Conservation (phyloP, 345 rosid species). For the Noccaea bulbosa region DNA sequence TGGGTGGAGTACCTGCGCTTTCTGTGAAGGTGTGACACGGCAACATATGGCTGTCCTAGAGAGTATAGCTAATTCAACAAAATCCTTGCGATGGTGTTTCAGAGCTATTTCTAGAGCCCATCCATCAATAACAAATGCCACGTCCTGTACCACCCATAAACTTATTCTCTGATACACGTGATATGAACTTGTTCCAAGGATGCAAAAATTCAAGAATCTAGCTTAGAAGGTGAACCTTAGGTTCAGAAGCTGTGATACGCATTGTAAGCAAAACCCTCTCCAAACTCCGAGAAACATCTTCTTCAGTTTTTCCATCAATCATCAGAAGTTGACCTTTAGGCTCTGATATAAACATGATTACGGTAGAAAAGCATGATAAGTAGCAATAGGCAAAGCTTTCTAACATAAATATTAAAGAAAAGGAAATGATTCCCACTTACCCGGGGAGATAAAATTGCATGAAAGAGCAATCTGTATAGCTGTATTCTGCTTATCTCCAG, state of each 20-base stretch:
- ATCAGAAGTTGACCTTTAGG: constrained; percentile 96
- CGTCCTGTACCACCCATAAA: constrained; percentile 56
- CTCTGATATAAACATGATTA: constrained; percentile 51
- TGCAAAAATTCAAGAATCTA: constrained; percentile 19
- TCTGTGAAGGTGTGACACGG: constrained; percentile 97
- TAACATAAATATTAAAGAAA: constrained; percentile 10
- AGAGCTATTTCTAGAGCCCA: constrained; percentile 98
- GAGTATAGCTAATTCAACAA: constrained; percentile 90
- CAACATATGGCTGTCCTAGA: constrained; percentile 99
- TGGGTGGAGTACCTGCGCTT: constrained; percentile 75
- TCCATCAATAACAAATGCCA: constrained; percentile 96
- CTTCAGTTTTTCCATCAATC: constrained; percentile 94
- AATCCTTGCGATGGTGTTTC: constrained; percentile 76
- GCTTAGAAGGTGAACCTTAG: constrained; percentile 64
- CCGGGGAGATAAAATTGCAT: constrained; percentile 97
- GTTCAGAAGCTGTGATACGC: constrained; percentile 89
- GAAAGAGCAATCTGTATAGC: constrained; percentile 99
- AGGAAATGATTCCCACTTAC: constrained; percentile 46
- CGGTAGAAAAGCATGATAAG: constrained; percentile 24
- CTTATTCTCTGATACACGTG: constrained; percentile 10
- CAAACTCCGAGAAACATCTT: constrained; percentile 79
- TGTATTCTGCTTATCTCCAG: constrained; percentile 96
- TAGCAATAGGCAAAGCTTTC: constrained; percentile 20
- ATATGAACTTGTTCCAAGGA: constrained; percentile 20
- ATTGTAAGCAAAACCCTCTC: constrained; percentile 97